phyloP scores from a whole-genome alignment of 208 protist genomes.

The Perkinsela sp. region DNA sequence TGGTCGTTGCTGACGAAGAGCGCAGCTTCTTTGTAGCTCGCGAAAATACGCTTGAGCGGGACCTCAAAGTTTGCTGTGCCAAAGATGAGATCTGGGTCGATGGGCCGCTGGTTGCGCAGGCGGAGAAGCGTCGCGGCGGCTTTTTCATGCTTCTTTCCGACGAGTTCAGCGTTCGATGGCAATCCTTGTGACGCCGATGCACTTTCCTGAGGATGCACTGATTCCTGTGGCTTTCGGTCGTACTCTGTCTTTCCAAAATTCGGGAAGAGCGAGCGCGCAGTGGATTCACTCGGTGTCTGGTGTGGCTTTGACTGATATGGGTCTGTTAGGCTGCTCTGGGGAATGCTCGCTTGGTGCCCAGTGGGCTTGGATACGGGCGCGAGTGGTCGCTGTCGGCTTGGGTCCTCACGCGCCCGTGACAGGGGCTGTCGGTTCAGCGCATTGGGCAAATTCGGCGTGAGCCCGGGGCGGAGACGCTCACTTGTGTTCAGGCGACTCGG shows the following conservation, averaged over 20 bases:
- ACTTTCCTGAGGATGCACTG: background rate
- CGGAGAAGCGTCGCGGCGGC: background rate
- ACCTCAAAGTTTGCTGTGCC: background rate
- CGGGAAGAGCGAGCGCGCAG: background rate
- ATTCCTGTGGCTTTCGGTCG: background rate
- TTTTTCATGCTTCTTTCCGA: background rate
- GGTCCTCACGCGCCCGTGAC: background rate
- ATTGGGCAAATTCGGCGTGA: background rate
- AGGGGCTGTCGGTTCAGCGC: background rate
- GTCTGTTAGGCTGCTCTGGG: background rate
- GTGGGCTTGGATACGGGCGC: background rate
- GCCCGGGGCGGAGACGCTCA: background rate
- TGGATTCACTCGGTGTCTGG: too few species aligned
- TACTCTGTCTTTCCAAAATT: background rate
- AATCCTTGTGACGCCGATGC: background rate
- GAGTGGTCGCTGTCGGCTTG: background rate
- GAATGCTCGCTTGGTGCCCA: background rate
- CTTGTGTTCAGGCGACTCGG: background rate
- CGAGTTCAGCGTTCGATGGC: background rate
- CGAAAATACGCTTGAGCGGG: background rate
- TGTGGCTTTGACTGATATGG: too few species aligned
- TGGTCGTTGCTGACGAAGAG: background rate
- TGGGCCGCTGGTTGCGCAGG: background rate
- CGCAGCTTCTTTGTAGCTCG: background rate
- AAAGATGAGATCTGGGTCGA: background rate